Conservation (phyloP, 2,329 filamentous ascomycete genomes). For the Fusarium sp. region DNA sequence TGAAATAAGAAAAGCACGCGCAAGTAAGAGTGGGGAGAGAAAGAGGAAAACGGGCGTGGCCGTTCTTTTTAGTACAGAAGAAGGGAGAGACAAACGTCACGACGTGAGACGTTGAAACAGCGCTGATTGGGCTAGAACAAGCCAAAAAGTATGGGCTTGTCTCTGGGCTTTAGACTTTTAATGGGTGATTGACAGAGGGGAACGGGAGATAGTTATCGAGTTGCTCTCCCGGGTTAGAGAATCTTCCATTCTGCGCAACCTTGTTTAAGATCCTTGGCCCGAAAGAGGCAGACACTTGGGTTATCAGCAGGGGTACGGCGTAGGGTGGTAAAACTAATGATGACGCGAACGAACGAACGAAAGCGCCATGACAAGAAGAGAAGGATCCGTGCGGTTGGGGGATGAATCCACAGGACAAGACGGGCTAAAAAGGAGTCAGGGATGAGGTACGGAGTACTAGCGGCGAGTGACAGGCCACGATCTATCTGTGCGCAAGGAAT, state of each 20-base stretch:
- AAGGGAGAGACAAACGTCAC: constrained; percentile 21
- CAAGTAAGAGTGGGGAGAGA: background rate
- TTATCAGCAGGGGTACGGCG: background rate
- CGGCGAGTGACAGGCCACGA: constrained; percentile 6
- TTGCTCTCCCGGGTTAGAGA: constrained; percentile 23
- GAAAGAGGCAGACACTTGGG: background rate
- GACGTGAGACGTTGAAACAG: constrained; percentile 6
- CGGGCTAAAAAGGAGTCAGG: too few relatives aligned
- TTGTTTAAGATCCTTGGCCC: constrained; percentile 22
- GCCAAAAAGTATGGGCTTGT: constrained; percentile 4
- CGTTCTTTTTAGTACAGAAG: constrained; percentile 36
- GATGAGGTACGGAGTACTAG: background rate
- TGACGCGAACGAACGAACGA: constrained; percentile 28
- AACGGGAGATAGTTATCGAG: background rate
- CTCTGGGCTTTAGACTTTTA: constrained; percentile 18
- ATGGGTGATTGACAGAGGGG: background rate
- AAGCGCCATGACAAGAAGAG: background rate
- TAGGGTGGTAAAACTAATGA: constrained; percentile 13
- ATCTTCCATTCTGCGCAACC: constrained; percentile 21
- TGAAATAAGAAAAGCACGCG: constrained; percentile 10
- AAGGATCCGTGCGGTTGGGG: constrained; percentile 3
- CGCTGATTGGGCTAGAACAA: constrained; percentile 27
- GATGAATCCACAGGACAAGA: background rate
- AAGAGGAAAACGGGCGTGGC: constrained; percentile 21
- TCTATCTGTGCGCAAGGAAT: background rate